Conservation (phyloP, 2,329 filamentous ascomycete species). For the Botrytis pseudocinerea region DNA sequence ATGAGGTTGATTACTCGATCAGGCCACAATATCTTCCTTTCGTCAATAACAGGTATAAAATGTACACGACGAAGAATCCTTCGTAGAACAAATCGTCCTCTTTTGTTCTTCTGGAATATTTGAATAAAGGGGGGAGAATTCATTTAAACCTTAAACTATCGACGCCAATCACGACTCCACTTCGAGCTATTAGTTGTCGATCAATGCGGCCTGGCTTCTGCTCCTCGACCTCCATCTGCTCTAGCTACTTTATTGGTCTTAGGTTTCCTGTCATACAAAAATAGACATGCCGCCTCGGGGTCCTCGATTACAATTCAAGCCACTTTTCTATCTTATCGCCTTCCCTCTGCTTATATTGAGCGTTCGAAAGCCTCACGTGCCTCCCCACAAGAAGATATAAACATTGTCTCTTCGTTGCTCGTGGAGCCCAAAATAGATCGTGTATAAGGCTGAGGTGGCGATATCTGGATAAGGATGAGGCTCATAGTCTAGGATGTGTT, state of each 20-base stretch:
- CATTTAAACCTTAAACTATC: neutral
- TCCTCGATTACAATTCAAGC: neutral
- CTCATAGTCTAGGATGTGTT: conserved; percentile 4
- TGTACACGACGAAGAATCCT: neutral
- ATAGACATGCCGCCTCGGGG: conserved; percentile 3
- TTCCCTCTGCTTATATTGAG: neutral
- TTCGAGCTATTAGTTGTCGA: neutral
- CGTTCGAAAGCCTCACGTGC: neutral
- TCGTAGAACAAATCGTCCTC: neutral
- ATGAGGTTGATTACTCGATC: conserved; percentile 2
- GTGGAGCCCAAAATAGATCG: neutral
- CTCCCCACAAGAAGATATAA: neutral
- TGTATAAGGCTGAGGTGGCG: neutral
- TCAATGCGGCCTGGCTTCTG: neutral
- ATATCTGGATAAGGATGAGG: neutral
- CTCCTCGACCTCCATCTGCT: neutral
- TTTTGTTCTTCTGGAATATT: neutral
- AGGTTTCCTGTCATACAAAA: neutral
- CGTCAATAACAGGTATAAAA: neutral
- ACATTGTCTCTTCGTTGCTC: neutral
- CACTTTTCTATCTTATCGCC: neutral
- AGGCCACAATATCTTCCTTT: neutral
- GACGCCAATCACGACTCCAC: conserved; percentile 7
- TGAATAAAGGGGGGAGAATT: conserved; percentile 1
- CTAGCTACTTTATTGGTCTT: neutral